These are phyloP conservation scores for Xylaria venustula DNA, from an alignment of 495 filamentous ascomycete species.

Conservation along the genomic window DNA sequence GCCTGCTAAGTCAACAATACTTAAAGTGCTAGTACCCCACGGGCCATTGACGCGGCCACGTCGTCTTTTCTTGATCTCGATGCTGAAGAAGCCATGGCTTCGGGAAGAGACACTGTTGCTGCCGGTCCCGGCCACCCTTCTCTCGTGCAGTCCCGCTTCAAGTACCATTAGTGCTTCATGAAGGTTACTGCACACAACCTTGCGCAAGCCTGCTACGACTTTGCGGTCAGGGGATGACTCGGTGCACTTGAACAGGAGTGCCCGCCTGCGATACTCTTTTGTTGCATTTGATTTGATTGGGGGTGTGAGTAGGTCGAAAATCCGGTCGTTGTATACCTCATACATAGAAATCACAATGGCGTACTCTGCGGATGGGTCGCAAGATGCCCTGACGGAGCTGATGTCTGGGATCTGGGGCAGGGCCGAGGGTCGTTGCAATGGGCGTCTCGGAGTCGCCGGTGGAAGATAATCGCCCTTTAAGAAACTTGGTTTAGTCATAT, in stretches of 20 bases:
- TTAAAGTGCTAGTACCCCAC: constrained; percentile 81
- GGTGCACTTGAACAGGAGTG: constrained; percentile 83
- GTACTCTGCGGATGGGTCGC: constrained; percentile 76
- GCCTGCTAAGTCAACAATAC: constrained; percentile 89
- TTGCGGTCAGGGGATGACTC: constrained; percentile 83
- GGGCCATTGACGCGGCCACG: constrained; percentile 53
- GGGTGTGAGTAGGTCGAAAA: constrained; percentile 83
- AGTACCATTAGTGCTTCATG: constrained; percentile 88
- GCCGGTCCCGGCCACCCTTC: constrained; percentile 84
- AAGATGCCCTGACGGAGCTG: constrained; percentile 61
- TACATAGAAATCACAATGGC: constrained; percentile 94
- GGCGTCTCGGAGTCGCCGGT: constrained; percentile 54
- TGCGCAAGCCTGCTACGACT: constrained; percentile 85
- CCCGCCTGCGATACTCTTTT: constrained; percentile 70
- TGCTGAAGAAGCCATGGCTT: constrained; percentile 94
- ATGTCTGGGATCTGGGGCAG: constrained; percentile 75
- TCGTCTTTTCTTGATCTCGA: constrained; percentile 85
- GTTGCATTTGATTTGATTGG: constrained; percentile 44
- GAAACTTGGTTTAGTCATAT: constrained; percentile 36
- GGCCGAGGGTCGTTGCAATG: constrained; percentile 60
- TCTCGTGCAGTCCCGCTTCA: constrained; percentile 83
- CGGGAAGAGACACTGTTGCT: constrained; percentile 85
- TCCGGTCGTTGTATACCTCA: constrained; percentile 98
- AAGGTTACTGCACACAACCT: constrained; percentile 82
- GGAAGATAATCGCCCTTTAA: constrained; percentile 42